These are phyloP conservation scores for Chenopodium album DNA, from an alignment of 148 eudicot genomes.

Conservation along the genomic window DNA sequence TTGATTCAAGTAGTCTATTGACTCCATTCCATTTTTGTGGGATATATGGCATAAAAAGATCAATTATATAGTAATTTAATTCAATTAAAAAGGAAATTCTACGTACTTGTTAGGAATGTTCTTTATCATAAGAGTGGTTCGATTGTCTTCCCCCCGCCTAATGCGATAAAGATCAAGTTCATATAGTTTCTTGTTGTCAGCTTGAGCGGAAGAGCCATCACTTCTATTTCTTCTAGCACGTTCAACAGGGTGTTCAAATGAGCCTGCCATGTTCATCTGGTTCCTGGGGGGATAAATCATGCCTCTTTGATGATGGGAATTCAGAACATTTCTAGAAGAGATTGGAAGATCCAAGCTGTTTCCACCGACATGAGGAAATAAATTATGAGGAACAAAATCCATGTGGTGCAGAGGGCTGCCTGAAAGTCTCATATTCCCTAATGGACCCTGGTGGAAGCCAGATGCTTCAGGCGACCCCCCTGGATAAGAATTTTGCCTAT, in stretches of 20 bases:
- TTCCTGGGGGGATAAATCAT: slow-evolving; percentile 57
- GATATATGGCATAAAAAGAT: neutral
- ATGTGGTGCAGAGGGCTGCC: slow-evolving; percentile 58
- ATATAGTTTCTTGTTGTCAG: slow-evolving; percentile 74
- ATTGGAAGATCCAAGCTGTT: slow-evolving; percentile 56
- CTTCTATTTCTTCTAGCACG: slow-evolving; percentile 56
- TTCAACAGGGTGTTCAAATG: slow-evolving; percentile 64
- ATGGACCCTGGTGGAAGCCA: slow-evolving; percentile 59
- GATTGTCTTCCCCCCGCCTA: slow-evolving; percentile 66
- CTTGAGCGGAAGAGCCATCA: slow-evolving; percentile 50
- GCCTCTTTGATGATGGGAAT: slow-evolving; percentile 58
- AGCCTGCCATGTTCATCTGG: slow-evolving; percentile 52
- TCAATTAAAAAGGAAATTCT: slow-evolving; percentile 9
- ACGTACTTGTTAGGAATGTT: slow-evolving; percentile 95
- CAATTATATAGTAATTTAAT: neutral
- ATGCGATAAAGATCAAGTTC: slow-evolving; percentile 84
- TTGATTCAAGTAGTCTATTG: neutral
- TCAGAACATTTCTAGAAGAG: slow-evolving; percentile 50
- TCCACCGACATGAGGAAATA: slow-evolving; percentile 56
- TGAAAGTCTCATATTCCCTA: slow-evolving; percentile 58
- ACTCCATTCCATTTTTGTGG: neutral
- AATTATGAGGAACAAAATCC: slow-evolving; percentile 52
- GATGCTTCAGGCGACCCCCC: slow-evolving; percentile 62
- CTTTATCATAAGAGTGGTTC: slow-evolving; percentile 91
- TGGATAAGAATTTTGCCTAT: slow-evolving; percentile 50